Base-by-base conservation (phyloP, 805 yeast species). In the Debaryomyces maramus region DNA sequence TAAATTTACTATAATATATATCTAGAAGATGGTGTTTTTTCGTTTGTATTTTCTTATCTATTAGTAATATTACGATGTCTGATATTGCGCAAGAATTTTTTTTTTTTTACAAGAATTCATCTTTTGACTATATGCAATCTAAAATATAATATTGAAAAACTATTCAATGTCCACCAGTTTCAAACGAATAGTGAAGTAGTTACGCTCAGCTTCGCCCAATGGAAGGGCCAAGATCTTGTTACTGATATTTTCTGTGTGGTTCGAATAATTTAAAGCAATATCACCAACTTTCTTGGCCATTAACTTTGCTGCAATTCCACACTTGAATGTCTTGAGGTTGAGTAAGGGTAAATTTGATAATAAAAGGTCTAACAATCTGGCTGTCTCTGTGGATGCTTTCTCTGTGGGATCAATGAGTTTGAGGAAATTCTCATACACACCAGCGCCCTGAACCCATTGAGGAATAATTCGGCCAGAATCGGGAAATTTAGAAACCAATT, bases 391-490 rank as follows among this genome's bases (percentile, higher is more conserved):
- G 13, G 28, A 24, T 15, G 28, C 13, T 4, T 9, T 24, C n/a
- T 24, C 28, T 41, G 24, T 27, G 3, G 48, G 43, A 11, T 57
- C 55, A 3, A 32, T 16, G 2, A 75, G 43, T 9, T 63, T 56
- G 28, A 81, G 51, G 52, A 75, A 85, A 23, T 70, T 68, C 24
- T 68, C 65, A 55, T 77, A 85, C 4, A 84, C 64, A 0, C 77
- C 82, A 19, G 84, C 78, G 1, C 87, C 86, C 21, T 59, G 60
- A 15, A 66, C 60, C 84, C 85, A 83, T 28, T 65, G 67, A 3
- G 75, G 58, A 10, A 76, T 63, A 17, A 56, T 59, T 17, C 47
- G 46, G 6, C 70, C 67, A 1, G 53, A 52, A 26, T 58, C 61
- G 9, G 82, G 83, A 58, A 76, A 75, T 43, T 56, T 44, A 2